A percentile compares a stretch with the other conserved stretches of the same genome.
phyloP scores from a whole-genome alignment of 371 early-diverging fungal species.

The Smittium mucronatum region DNA sequence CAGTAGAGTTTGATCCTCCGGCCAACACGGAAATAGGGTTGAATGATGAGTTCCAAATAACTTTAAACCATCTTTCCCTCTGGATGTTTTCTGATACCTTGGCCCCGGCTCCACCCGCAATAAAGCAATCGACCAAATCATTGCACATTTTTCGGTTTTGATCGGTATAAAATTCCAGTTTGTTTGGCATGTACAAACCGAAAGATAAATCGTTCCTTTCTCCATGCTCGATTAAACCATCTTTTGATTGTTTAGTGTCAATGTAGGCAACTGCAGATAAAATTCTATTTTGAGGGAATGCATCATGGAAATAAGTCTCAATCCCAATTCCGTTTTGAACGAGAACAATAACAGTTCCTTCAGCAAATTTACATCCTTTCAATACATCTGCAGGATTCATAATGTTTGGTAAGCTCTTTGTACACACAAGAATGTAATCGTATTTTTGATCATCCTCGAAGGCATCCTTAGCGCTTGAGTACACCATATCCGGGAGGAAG shows the following conservation, averaged over 20 bases:
- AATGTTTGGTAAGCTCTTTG: slow-evolving; percentile 59
- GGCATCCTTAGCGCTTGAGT: slow-evolving; percentile 40
- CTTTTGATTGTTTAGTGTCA: slow-evolving; percentile 46
- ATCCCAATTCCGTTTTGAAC: slow-evolving; percentile 81
- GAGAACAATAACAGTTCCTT: slow-evolving; percentile 51
- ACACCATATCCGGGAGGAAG: slow-evolving; percentile 49
- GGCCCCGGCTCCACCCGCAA: slow-evolving; percentile 37
- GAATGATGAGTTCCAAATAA: slow-evolving; percentile 75
- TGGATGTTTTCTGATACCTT: slow-evolving; percentile 45
- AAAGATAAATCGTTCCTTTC: slow-evolving; percentile 19
- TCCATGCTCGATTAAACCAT: slow-evolving; percentile 46
- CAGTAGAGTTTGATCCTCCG: slow-evolving; percentile 45
- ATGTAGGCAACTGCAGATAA: slow-evolving; percentile 62
- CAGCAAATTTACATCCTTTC: slow-evolving; percentile 42
- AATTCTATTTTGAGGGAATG: slow-evolving; percentile 54
- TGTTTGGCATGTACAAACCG: slow-evolving; percentile 31
- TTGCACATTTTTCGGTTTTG: too few species aligned
- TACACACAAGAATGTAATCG: slow-evolving; percentile 59
- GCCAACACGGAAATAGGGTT: slow-evolving; percentile 57
- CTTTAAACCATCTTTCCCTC: slow-evolving; percentile 62
- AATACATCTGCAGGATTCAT: slow-evolving; percentile 47
- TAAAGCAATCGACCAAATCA: too few species aligned
- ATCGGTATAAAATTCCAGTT: too few species aligned
- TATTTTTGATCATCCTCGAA: slow-evolving; percentile 30
- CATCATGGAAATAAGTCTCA: slow-evolving; percentile 45